Evolutionary conservation across 805 yeast species (phyloP).

Genomic region (Candida ulmi): DNA sequence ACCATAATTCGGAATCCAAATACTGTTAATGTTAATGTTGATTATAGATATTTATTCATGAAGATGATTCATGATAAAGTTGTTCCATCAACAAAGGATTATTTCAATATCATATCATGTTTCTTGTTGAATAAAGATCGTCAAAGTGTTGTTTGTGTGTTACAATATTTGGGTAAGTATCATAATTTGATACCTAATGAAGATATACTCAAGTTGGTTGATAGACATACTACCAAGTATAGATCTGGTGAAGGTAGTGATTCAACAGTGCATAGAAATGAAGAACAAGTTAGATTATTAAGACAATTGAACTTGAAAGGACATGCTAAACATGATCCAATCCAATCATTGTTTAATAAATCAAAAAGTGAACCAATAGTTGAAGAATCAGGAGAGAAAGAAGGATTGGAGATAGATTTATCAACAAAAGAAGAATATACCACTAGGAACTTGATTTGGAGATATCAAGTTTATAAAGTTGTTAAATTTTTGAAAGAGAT

Average conservation of each 20-base stretch:
- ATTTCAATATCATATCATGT: slow-evolving; percentile 13
- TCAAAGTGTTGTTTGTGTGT: slow-evolving; percentile 15
- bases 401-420: neutral
- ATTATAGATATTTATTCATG: slow-evolving; percentile 16
- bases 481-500: neutral
- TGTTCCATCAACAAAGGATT: slow-evolving; percentile 17
- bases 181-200: slow-evolving; percentile 13
- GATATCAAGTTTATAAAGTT: neutral
- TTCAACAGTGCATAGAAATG: neutral
- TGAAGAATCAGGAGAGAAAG: neutral
- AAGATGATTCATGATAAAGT: slow-evolving; percentile 21
- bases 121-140: slow-evolving; percentile 12
- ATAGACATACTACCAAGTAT: neutral
- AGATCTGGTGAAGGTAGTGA: neutral
- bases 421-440: neutral
- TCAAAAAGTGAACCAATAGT: neutral
- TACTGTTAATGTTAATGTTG: slow-evolving; percentile 7
- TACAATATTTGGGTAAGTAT: slow-evolving; percentile 17
- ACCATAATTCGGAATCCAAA: neutral
- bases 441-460: neutral
- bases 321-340: slow-evolving; percentile 9
- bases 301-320: neutral
- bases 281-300: neutral
- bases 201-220: slow-evolving; percentile 2
- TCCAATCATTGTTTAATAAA: neutral